Percentiles rank a stretch among this genome's conserved stretches.
phyloP scores from a whole-genome alignment of 306 rosid genomes.

The Vigna hirtella region DNA sequence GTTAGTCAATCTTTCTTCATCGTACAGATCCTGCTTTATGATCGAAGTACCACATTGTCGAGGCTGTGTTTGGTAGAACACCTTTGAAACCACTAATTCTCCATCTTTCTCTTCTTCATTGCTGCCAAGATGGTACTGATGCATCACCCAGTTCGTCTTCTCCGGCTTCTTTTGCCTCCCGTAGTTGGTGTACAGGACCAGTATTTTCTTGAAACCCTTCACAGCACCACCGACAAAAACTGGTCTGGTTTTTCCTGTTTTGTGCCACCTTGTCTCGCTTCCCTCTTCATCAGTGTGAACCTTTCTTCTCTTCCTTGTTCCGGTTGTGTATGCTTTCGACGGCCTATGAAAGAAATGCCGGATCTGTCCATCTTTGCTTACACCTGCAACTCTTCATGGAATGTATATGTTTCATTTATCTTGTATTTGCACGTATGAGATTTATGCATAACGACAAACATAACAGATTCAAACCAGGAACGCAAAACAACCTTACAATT shows the following conservation, averaged over 20 bases:
- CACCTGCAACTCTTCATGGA: constrained; percentile 56
- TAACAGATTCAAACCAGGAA: background rate
- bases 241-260: constrained; percentile 88
- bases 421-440: background rate
- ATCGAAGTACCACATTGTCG: constrained; percentile 67
- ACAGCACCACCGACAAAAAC: constrained; percentile 52
- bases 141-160: constrained; percentile 97
- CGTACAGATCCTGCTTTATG: constrained; percentile 57
- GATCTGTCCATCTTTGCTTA: constrained; percentile 78
- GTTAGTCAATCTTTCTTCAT: constrained; percentile 38
- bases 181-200: constrained; percentile 89
- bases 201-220: constrained; percentile 87
- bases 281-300: constrained; percentile 81
- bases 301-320: constrained; percentile 87
- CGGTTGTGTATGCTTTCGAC: constrained; percentile 90
- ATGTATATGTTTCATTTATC: background rate
- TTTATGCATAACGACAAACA: background rate
- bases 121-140: constrained; percentile 87
- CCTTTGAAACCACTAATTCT: constrained; percentile 83
- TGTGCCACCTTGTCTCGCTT: constrained; percentile 94
- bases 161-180: constrained; percentile 86
- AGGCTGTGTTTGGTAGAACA: constrained; percentile 90
- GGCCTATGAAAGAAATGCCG: constrained; percentile 87
- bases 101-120: constrained; percentile 95
- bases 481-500: background rate